These are phyloP conservation scores for Lippia alba DNA, from an alignment of 305 asterid genomes.

Conservation along the genomic window DNA sequence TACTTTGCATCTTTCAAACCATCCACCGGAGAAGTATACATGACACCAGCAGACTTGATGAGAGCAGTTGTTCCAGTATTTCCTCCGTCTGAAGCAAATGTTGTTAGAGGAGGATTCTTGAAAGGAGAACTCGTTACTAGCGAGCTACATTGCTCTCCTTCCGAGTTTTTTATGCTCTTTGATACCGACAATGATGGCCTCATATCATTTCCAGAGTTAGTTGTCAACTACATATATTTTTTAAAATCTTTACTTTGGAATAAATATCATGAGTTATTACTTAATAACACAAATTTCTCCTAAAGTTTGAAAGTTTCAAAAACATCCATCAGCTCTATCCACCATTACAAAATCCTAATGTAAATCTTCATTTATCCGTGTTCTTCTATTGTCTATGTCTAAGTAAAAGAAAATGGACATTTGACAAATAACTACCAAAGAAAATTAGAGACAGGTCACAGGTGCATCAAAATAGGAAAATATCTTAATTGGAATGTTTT, in stretches of 20 bases:
- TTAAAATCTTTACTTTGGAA: too few relatives aligned
- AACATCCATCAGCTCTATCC: too few relatives aligned
- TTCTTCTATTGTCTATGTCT: too few relatives aligned
- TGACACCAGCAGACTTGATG: constrained; percentile 91
- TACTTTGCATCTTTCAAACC: constrained; percentile 75
- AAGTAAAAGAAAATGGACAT: too few relatives aligned
- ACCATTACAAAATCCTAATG: too few relatives aligned
- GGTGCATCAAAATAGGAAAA: too few relatives aligned
- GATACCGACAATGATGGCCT: constrained; percentile 88
- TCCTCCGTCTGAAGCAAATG: constrained; percentile 79
- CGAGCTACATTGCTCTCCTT: constrained; percentile 70
- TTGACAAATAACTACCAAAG: too few relatives aligned
- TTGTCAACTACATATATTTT: not conserved
- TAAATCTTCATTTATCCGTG: too few relatives aligned
- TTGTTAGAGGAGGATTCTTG: constrained; percentile 73
- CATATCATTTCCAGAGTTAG: constrained; percentile 86
- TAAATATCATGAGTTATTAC: too few relatives aligned
- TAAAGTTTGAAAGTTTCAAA: too few relatives aligned
- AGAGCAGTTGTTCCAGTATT: constrained; percentile 88
- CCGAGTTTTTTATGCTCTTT: constrained; percentile 80
- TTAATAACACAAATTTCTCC: not conserved
- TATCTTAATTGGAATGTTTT: too few relatives aligned
- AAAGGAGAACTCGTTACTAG: constrained; percentile 60
- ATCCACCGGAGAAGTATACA: constrained; percentile 66
- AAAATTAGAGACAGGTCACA: too few relatives aligned